Evolutionary conservation across 1,284 basidiomycete species (phyloP), one percentile per base, ranked within the genome.

Genomic region (Trichosporon ovoides): DNA sequence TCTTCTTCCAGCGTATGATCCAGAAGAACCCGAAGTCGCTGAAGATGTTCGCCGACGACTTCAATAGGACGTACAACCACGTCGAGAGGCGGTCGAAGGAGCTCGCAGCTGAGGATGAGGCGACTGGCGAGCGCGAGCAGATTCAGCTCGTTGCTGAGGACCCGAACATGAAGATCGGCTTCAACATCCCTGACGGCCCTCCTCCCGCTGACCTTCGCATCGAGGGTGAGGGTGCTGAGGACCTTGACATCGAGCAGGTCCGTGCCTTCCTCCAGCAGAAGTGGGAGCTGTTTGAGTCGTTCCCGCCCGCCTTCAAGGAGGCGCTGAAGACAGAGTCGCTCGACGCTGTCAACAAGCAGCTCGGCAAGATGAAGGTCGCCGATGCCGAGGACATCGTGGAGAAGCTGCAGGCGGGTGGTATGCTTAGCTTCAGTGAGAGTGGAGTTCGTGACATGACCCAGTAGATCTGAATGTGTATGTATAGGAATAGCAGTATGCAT

Each of bases 71-170:
- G 1, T 95, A 94, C 76, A 77, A 78, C 1, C 89, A 95, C 65
- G 85, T 99, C 63, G 82, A 84, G 56, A 79, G 79, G 18, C 88
- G 93, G 31, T 89, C 88, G 28, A 80, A 81, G 40, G 81, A 84
- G 56, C 82, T 86, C 28, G 81, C 83, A 50, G 82, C 81, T 35
- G 87, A 76, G 65, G 77, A 85, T 59, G 67, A 62, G 34, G 56
- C 60, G 33, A 36, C 40, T 43, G 69, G 65, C 11, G 84, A 83
- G 46, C 78, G 80, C 34, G 96, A 98, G 75, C 91, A 94, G 73
- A 98, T 99, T 71, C 96, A 98, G 74, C 87, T 99, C 49, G 90
- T 98, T 1, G 85, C 94, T 2, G 89, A 96, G 72, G 89, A 93
- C 69, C 85, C 89, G 1, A 82, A 83, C 56, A 82, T 82, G 33